Conservation (phyloP, 2,329 filamentous ascomycete genomes). For the Clarireedia paspali region DNA sequence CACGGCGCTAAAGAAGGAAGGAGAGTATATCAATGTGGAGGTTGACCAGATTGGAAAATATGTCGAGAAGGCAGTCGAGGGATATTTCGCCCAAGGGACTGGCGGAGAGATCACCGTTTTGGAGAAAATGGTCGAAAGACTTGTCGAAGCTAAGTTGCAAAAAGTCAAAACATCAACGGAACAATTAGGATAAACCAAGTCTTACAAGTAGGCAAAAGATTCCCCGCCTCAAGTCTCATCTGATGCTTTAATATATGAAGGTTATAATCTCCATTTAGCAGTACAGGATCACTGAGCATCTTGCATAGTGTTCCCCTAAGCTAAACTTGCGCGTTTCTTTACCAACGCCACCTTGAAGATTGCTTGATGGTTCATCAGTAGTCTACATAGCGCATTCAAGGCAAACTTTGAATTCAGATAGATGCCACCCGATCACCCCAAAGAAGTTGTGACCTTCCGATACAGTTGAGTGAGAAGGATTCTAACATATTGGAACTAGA, state of each 20-base stretch:
- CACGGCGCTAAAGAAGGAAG: constrained; percentile 30
- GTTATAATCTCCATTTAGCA: too few species aligned
- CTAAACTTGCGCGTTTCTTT: too few species aligned
- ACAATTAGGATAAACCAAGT: too few species aligned
- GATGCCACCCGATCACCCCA: background rate
- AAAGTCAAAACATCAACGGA: background rate
- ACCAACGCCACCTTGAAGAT: too few species aligned
- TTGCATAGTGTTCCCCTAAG: too few species aligned
- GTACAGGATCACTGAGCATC: too few species aligned
- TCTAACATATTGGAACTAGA: background rate
- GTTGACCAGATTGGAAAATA: constrained; percentile 59
- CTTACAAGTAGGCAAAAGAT: too few species aligned
- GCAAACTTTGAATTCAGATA: too few species aligned
- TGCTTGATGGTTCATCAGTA: too few species aligned
- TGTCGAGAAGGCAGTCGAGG: constrained; percentile 80
- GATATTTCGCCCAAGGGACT: constrained; percentile 59
- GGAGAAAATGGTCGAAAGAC: constrained; percentile 64
- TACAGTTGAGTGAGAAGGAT: background rate
- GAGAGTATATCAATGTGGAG: constrained; percentile 32
- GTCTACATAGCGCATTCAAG: too few species aligned
- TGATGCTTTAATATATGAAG: too few species aligned
- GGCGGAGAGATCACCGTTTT: constrained; percentile 48
- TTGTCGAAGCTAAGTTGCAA: constrained; percentile 62
- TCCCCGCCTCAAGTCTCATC: too few species aligned
- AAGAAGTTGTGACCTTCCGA: background rate